phyloP scores from a whole-genome alignment of 768 basidiomycete genomes.

The Hygrocybe coccinea region DNA sequence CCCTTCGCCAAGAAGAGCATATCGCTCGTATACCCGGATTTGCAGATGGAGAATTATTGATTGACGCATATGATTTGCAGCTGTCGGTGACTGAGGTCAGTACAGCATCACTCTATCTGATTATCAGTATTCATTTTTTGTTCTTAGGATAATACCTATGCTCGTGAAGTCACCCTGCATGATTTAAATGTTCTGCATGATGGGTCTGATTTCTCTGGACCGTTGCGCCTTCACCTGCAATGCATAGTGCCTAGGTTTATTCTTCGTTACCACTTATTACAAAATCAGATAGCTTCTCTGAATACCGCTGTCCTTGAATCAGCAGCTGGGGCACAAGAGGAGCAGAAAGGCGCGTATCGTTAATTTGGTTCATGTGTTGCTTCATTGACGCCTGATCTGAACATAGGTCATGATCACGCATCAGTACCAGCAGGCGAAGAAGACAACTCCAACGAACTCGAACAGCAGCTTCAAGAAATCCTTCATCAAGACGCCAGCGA shows the following conservation, averaged over 20 bases:
- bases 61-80: conserved; percentile 69
- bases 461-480: background rate
- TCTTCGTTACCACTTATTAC: conserved; percentile 57
- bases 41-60: conserved; percentile 55
- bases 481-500: background rate
- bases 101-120: background rate
- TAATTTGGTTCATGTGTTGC: background rate
- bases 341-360: conserved; percentile 11
- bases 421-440: background rate
- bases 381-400: background rate
- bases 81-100: conserved; percentile 62
- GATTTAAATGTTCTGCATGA: conserved; percentile 70
- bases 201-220: conserved; percentile 55
- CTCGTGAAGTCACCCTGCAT: conserved; percentile 65
- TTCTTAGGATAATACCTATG: conserved; percentile 61
- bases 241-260: conserved; percentile 56
- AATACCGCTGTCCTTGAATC: conserved; percentile 14
- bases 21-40: conserved; percentile 44
- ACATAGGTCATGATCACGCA: background rate
- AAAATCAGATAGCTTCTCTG: conserved; percentile 46
- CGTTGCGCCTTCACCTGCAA: conserved; percentile 55
- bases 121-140: conserved; percentile 3
- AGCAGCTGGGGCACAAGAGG: conserved; percentile 11
- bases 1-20: conserved; percentile 58
- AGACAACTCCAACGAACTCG: background rate